These are phyloP conservation scores for Crithidia thermophila DNA, from an alignment of 208 protist species.

Conservation along the genomic window DNA sequence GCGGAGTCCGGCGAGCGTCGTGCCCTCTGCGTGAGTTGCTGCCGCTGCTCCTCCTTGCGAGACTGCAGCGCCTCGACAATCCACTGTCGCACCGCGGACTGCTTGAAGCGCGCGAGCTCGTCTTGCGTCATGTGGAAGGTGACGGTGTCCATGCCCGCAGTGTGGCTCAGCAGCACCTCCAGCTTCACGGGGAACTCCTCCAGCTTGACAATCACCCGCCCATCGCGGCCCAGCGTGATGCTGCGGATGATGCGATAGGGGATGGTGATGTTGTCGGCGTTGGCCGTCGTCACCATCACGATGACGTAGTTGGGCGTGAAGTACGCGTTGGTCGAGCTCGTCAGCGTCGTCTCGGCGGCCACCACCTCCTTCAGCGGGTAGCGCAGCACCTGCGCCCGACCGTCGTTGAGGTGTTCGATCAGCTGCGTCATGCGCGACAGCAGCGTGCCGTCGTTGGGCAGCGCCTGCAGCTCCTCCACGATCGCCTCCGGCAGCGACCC, in stretches of 20 bases:
- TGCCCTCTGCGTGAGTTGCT: conserved; percentile 13
- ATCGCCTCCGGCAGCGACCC: conserved; percentile 36
- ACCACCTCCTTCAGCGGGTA: conserved; percentile 69
- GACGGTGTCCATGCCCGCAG: conserved; percentile 78
- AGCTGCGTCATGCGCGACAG: conserved; percentile 74
- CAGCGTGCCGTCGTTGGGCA: conserved; percentile 78
- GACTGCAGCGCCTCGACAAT: conserved; percentile 66
- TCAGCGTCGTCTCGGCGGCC: conserved; percentile 70
- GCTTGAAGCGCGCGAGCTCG: conserved; percentile 69
- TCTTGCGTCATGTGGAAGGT: conserved; percentile 67
- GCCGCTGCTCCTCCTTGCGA: conserved; percentile 41
- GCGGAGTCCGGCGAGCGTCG: conserved; percentile 24
- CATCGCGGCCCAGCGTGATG: conserved; percentile 80
- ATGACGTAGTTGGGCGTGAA: conserved; percentile 87
- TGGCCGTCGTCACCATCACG: conserved; percentile 72
- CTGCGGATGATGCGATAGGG: conserved; percentile 82
- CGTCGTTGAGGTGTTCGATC: conserved; percentile 70
- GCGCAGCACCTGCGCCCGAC: conserved; percentile 56
- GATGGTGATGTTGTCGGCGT: conserved; percentile 89
- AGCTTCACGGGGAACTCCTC: conserved; percentile 87
- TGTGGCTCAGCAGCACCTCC: conserved; percentile 72
- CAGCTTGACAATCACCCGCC: conserved; percentile 76
- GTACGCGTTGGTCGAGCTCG: conserved; percentile 64
- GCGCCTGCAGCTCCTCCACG: conserved; percentile 49
- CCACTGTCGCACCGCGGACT: conserved; percentile 79